Evolutionary conservation across 805 yeast species (phyloP), one percentile per base, ranked within the genome.

Genomic region (Saturnispora serradocipensis): DNA sequence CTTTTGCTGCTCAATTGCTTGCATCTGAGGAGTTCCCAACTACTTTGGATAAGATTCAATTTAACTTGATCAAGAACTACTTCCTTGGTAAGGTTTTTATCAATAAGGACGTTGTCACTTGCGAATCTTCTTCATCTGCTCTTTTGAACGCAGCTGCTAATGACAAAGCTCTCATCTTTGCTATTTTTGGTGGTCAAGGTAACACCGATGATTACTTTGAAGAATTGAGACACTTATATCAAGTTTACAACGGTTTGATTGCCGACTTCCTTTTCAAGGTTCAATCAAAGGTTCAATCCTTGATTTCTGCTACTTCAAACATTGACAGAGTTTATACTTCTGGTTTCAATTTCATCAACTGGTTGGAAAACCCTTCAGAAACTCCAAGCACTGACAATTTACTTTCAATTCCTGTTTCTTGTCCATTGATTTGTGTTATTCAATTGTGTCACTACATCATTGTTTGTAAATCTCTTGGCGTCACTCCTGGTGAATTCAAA

Each of bases 181-280:
- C 97, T 57, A 82, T 93, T 59, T 93, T 91, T 63, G 99, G 99
- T 67, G 99, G 99, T 64, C 99, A 93, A 75, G 99, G 99, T 71
- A 91, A 88, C 74, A 84, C 95, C 49, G 98, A 93, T 66, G 97
- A 93, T 67, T 93, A 88, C 74, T 93, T 93, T 61, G 97, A 90
- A 67, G 99, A 93, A 74, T 79, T 93, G 66, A 82, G 96, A 67
- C 95, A 88, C 58, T 68, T 90, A 54, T 84, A 86, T 74, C 72
- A 79, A 57, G 76, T 82, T 53, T 93, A 93, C 75, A 76, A 82
- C 58, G 86, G 87, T 27, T 74, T 91, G 56, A 73, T 89, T 51
- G 69, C 76, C 24, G 91, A 85, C 61, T 80, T 91, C 60, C 76
- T 93, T 60, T 70, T 73, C 56, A 76, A 81, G 59, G 79, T 88